Base-by-base conservation (phyloP, 2,329 filamentous ascomycete genomes). In the Orbilia blumenaviensis region DNA sequence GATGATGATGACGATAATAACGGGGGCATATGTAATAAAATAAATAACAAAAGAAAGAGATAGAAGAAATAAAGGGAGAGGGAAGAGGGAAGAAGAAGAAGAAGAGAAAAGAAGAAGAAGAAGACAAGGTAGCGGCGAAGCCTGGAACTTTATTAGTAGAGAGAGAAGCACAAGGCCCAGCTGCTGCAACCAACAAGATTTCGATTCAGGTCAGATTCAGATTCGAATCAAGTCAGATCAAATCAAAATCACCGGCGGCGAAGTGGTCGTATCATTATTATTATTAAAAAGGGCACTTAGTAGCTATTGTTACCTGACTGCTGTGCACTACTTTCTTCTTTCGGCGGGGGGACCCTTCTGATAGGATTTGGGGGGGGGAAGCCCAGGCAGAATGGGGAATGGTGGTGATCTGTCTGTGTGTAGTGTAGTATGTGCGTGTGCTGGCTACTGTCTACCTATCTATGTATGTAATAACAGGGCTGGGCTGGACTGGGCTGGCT, bases 321-420 rank as follows among this genome's bases (percentile, higher is more conserved):
- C 4, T 6, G 6, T 29, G 38, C 21, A 38, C 27, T 62, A 58
- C 54, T 71, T 73, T 54, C 68, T 73, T 75, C 52, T 75, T 75
- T 66, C 52, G 54, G 54, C 27, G 46, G 54, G n/a, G n/a, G n/a
- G 8, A 14, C 61, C 52, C 23, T 54, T 58, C 27, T 44, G 62
- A 54, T 63, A 72, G 66, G 62, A 25, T 34, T 27, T 14, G 25
- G 16, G 16, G 41, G 8, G 23, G 7, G 6, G 44, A 25, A 23
- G 12, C n/a, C 44, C 25, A 7, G n/a, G n/a, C 16, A 12, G 18
- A 25, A 27, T 9, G 44, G 44, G n/a, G n/a, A n/a, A n/a, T 23
- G 12, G 23, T 16, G n/a, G 18, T 27, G 36, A 61, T 1, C 21
- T 41, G 38, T 8, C 16, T 9, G 16, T 9, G 5, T 29, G 54